Evolutionary conservation across 2,329 filamentous ascomycete species (phyloP).

Genomic region (Aureobasidium namibiae): DNA sequence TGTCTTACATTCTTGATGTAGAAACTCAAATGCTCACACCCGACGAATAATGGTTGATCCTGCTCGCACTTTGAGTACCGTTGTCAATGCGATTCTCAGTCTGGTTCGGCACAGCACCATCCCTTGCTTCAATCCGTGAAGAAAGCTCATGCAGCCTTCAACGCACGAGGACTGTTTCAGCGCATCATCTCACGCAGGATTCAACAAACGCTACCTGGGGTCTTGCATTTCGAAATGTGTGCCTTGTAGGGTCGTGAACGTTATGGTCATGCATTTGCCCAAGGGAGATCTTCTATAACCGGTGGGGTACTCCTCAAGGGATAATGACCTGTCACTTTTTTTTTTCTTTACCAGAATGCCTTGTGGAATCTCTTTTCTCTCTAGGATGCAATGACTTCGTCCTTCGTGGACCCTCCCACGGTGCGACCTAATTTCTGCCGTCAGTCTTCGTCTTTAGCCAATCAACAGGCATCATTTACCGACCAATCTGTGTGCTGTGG

Average conservation of each 20-base stretch:
- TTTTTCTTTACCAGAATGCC: background rate
- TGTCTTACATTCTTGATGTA: conserved; percentile 11
- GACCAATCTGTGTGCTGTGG: background rate
- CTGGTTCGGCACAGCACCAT: conserved; percentile 2
- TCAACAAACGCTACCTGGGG: conserved; percentile 6
- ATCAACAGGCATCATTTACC: background rate
- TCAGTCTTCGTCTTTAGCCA: background rate
- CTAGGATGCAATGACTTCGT: conserved; percentile 11
- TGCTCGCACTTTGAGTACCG: background rate
- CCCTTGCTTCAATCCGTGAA: conserved; percentile 6
- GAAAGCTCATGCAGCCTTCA: conserved; percentile 8
- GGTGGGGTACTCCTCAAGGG: conserved; percentile 3
- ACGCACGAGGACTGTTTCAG: conserved; percentile 12
- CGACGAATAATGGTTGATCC: background rate
- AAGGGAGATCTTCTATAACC: conserved; percentile 2
- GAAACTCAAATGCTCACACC: background rate
- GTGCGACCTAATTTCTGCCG: background rate
- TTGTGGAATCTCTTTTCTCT: background rate
- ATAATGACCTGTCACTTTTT: conserved; percentile 10
- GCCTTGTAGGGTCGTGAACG: conserved; percentile 6
- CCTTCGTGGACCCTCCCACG: conserved; percentile 1
- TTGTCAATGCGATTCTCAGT: conserved; percentile 2
- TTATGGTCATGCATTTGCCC: conserved; percentile 7
- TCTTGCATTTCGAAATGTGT: conserved; percentile 3
- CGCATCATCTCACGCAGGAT: conserved; percentile 10